Evolutionary conservation across 176 grass and related monocot genomes (phyloP).

Genomic region (Avena eriantha): DNA sequence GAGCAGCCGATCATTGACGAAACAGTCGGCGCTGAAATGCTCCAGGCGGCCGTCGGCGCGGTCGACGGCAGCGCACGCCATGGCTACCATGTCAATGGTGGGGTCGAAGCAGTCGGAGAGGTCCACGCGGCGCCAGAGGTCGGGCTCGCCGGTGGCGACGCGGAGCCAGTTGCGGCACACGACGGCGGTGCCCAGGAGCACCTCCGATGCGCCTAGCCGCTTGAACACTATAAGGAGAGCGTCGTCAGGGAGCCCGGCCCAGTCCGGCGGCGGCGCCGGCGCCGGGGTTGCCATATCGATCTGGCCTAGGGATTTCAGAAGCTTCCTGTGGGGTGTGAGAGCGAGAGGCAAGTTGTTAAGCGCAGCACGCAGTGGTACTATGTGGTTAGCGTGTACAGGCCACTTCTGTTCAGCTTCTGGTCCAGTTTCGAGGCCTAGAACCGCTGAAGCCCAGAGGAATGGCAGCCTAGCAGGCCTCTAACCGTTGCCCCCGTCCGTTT

Average conservation of each 20-base stretch:
- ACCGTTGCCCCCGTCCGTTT: not conserved
- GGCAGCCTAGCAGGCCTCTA: not conserved
- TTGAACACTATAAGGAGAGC: constrained; percentile 33
- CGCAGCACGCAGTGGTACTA: not conserved
- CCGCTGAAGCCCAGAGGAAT: not conserved
- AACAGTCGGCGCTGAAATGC: constrained; percentile 29
- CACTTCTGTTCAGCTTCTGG: not conserved
- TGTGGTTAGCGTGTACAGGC: not conserved
- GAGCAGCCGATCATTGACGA: constrained; percentile 28
- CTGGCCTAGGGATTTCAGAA: constrained; percentile 22
- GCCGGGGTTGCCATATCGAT: constrained; percentile 18
- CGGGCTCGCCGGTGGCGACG: constrained; percentile 32
- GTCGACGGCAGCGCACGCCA: constrained; percentile 32
- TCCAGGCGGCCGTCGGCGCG: constrained; percentile 16
- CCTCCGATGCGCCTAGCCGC: constrained; percentile 3
- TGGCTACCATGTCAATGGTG: constrained; percentile 27
- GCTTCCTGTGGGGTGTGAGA: not conserved
- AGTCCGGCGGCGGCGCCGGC: not conserved
- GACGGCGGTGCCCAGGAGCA: constrained; percentile 31
- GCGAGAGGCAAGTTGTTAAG: not conserved
- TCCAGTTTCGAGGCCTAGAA: not conserved
- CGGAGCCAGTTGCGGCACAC: constrained; percentile 41
- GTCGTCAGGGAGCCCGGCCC: constrained; percentile 26
- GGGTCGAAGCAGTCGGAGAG: constrained; percentile 41
- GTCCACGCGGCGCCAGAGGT: constrained; percentile 41